Base-by-base conservation (phyloP, 345 rosid species). In the Eucalyptus marginata region DNA sequence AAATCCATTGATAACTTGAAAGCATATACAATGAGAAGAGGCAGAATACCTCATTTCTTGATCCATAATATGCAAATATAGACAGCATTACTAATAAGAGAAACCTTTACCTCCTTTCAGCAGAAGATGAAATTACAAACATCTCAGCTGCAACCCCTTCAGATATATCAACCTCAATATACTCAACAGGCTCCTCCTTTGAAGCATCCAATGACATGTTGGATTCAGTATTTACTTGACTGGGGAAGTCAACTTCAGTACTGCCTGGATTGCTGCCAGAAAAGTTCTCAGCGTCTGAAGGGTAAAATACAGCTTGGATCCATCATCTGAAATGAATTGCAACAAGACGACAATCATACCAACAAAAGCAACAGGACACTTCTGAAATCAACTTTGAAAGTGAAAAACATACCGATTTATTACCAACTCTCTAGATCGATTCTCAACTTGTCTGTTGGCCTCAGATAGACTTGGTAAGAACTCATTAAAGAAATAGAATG, bases 401-500 rank as follows among this genome's bases (percentile, higher is more conserved):
- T 49, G 62, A 56, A 56, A 56, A 10, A 88, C 68, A 86, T 86
- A 95, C 93, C 98, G 92, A 90, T 96, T 96, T 98, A 97, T 96
- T 88, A 96, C 94, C 87, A 96, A 88, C 90, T 96, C 98, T 36
- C 96, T 94, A 14, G 98, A 94, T 66, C 98, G 97, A 89, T 96
- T 97, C 93, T 97, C 96, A 88, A 97, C 97, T 95, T 97, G 96
- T 88, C 98, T 96, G 90, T 94, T 92, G 87, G 94, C 93, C 88
- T 92, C 90, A 90, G 96, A 95, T 91, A 96, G 91, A 86, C 89
- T 91, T 88, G 93, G 91, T 92, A 96, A 93, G 94, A 94, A 95
- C 76, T 96, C 97, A 76, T 96, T 93, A 62, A 97, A 94, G 87
- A 96, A 96, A 90, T 96, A 96, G 95, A 94, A 95, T 86, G 98